Evolutionary conservation across 2,329 filamentous ascomycete genomes (phyloP).

Genomic region (Geoglossum cookeanum): DNA sequence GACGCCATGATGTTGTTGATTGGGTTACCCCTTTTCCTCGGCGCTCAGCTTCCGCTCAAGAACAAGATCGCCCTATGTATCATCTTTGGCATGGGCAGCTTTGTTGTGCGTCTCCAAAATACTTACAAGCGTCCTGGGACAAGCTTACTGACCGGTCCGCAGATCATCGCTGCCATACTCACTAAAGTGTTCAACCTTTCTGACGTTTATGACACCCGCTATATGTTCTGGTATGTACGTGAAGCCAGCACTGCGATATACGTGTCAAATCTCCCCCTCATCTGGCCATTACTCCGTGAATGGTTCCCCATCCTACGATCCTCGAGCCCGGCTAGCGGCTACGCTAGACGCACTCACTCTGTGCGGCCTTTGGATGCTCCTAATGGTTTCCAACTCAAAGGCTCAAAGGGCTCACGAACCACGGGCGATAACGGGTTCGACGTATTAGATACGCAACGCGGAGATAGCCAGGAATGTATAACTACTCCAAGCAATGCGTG

Average conservation of each 20-base stretch:
- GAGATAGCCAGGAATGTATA: background rate
- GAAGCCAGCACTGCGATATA: conserved; percentile 34
- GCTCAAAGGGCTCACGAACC: background rate
- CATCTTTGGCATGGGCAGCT: conserved; percentile 31
- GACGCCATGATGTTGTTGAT: conserved; percentile 40
- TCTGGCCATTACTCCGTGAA: conserved; percentile 32
- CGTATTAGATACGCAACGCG: background rate
- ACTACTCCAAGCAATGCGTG: background rate
- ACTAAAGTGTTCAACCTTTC: conserved; percentile 21
- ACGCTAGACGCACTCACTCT: background rate
- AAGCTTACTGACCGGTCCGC: background rate
- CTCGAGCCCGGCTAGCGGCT: background rate
- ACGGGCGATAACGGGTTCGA: background rate
- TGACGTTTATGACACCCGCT: conserved; percentile 19
- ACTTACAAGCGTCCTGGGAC: background rate
- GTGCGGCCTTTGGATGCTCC: background rate
- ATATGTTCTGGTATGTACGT: conserved; percentile 34
- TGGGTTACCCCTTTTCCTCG: conserved; percentile 34
- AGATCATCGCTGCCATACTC: conserved; percentile 26
- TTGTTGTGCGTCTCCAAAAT: conserved; percentile 17
- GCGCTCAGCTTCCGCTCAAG: conserved; percentile 29
- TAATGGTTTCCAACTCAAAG: background rate
- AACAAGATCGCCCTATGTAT: conserved; percentile 33
- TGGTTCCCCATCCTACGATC: conserved; percentile 15
- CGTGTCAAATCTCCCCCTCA: conserved; percentile 33